These are phyloP conservation scores for Cryphonectria nitschkei DNA, from an alignment of 2,329 filamentous ascomycete species.

Conservation along the genomic window DNA sequence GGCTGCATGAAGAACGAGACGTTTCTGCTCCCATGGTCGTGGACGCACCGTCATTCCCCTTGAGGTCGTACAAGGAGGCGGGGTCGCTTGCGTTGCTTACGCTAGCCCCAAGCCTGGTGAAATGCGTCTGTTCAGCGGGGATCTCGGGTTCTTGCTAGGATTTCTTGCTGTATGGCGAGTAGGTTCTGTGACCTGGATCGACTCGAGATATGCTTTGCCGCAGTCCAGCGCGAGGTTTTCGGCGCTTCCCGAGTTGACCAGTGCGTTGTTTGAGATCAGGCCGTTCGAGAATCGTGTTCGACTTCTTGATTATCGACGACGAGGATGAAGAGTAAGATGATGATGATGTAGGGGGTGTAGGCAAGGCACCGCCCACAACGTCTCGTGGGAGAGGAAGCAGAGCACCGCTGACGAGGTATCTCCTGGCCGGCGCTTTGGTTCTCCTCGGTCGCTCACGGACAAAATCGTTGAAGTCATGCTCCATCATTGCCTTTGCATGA, in stretches of 20 bases:
- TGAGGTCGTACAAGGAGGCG: background rate
- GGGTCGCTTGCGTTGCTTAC: background rate
- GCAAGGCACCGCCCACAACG: constrained; percentile 8
- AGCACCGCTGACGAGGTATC: constrained; percentile 20
- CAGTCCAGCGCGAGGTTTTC: background rate
- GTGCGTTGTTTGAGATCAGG: too few relatives aligned
- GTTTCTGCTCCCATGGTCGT: background rate
- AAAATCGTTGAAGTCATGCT: constrained; percentile 23
- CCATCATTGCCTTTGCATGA: constrained; percentile 24
- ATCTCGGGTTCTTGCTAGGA: constrained; percentile 4
- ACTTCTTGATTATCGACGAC: background rate
- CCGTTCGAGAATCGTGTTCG: background rate
- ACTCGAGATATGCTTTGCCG: background rate
- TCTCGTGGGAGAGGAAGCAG: constrained; percentile 3
- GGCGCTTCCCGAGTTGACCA: background rate
- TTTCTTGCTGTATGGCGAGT: background rate
- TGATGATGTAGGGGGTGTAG: constrained; percentile 7
- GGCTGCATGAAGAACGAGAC: background rate
- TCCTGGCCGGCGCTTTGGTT: background rate
- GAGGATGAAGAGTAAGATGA: background rate
- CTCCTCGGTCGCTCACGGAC: constrained; percentile 14
- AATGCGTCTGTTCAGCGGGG: background rate
- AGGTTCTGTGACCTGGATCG: background rate
- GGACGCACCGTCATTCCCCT: background rate
- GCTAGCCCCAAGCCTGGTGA: background rate